Percentiles rank a stretch among this genome's conserved stretches.
Conservation (phyloP, 179 eudicot genomes). For the Spinacia oleracea region DNA sequence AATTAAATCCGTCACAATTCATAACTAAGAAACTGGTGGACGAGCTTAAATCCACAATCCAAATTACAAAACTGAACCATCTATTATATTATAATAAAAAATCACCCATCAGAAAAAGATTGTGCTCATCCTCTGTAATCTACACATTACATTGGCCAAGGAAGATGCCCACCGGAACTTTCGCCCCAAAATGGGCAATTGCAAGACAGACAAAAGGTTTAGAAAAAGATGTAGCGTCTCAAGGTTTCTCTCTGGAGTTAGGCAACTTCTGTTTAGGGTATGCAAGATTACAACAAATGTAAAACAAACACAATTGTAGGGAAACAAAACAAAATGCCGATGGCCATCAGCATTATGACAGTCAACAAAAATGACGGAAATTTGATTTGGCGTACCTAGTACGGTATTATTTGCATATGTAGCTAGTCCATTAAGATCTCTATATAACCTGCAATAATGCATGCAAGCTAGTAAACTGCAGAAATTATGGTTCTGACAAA, state of each 20-base stretch:
- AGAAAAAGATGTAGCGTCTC: background rate
- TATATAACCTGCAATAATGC: conserved; percentile 44
- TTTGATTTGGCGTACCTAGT: conserved; percentile 38
- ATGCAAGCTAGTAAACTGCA: conserved; percentile 26
- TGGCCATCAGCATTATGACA: background rate
- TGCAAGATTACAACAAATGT: background rate
- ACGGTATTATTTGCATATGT: conserved; percentile 26
- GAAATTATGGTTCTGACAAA: conserved; percentile 16
- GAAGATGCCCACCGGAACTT: background rate
- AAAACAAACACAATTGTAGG: background rate
- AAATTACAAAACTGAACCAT: background rate
- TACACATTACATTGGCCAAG: background rate
- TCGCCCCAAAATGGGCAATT: background rate
- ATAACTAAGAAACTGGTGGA: background rate
- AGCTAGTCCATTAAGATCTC: conserved; percentile 37
- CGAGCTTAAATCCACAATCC: background rate
- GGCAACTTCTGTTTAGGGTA: background rate
- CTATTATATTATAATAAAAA: background rate
- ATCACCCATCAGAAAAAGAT: background rate
- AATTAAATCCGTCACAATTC: too few species aligned
- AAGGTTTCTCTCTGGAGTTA: background rate
- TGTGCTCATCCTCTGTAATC: background rate
- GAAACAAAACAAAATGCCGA: background rate
- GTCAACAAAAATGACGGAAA: conserved; percentile 16
- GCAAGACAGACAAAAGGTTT: background rate